Evolutionary conservation across 352 stramenopile genomes (phyloP), one percentile per base, ranked within the genome.

Genomic region (Pythium insidiosum): DNA sequence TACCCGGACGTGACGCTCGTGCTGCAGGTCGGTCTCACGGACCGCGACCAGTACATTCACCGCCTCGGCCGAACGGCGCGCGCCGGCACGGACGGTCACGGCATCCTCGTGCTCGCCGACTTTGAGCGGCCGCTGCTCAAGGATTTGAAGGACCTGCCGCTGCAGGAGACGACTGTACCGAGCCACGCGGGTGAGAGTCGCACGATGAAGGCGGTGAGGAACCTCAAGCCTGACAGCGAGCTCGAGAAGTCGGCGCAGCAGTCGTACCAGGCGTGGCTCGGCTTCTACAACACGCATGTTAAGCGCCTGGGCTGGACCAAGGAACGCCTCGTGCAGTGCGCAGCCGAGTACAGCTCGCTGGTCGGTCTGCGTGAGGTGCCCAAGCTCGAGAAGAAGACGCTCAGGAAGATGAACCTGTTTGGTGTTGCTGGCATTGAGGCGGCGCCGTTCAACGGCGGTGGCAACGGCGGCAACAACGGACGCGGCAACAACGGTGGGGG

Each of bases 1-100:
- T 98, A 98, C 68, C 93, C 91, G 2, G 84, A 97, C 49, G 93
- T 98, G 0, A 91, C 83, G 25, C 61, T 87, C 11, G 83, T 96
- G 23, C 61, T 95, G 2, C 80, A 96, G 52, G 72, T 94, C 34
- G 83, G 61, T 40, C 84, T 66, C 26, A 96, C 66, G 46, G 86
- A 94, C 50, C 68, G 75, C 23, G 88, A 95, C 47, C 92, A 97
- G 61, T 98, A 98, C 71, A 95, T 98, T 41, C 95, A 98, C 65
- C 80, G 95, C 15, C 66, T 98, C 9, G 94, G 94, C 30, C 86
- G 95, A 57, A 98, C 94, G 6, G 95, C 79, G 3, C 78, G 88
- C 51, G 86, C 84, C 18, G 87, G 88, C 21, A 95, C 92, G 67
- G 67, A 76, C 42, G 88, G 87, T 13, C 67, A 81, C 24, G 86